Evolutionary conservation across 306 rosid species (phyloP), one percentile per base, ranked within the genome.

Genomic region (Vigna reflexopilosa): DNA sequence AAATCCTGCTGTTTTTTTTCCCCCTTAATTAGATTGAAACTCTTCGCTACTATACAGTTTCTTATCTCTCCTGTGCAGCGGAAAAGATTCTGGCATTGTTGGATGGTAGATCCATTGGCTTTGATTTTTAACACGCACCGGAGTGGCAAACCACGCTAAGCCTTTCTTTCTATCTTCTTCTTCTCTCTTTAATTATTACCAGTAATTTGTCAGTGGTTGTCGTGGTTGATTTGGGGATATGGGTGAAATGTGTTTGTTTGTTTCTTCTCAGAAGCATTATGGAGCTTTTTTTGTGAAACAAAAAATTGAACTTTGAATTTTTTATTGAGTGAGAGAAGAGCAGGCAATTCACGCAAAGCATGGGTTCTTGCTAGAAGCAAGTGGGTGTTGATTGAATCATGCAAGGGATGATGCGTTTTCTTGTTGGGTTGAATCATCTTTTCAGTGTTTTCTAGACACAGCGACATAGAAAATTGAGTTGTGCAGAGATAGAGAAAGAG

Each of bases 291-390:
- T 5, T 47, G 10, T 14, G 4, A 3, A 8, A 15, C 0, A 22
- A 15, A 70, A 0, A 30, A 26, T 26, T 30, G 54, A 70, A 34
- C 13, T n/a, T 47, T 26, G 6, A 71, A 9, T n/a, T 12, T 47
- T 26, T 67, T 62, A 17, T 7, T 38, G 73, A 30, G 28, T 0
- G 78, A n/a, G 50, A 15, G 72, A 22, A n/a, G 70, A 80, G 70
- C 66, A 77, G 81, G 42, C 2, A 0, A 58, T 49, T 67, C 30
- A 76, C 77, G 81, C 81, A 4, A 32, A 34, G 7, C 7, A 48
- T 10, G 4, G 70, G 72, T 32, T 63, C 22, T 40, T 2, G 12
- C 72, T 50, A 9, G 51, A 15, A 38, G 65, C 67, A 77, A 24
- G 81, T 77, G 68, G 75, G 3, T 11, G 34, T 59, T 17, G 17